These are phyloP conservation scores for Craterostigma plantagineum DNA, from an alignment of 257 asterid species.

Conservation along the genomic window DNA sequence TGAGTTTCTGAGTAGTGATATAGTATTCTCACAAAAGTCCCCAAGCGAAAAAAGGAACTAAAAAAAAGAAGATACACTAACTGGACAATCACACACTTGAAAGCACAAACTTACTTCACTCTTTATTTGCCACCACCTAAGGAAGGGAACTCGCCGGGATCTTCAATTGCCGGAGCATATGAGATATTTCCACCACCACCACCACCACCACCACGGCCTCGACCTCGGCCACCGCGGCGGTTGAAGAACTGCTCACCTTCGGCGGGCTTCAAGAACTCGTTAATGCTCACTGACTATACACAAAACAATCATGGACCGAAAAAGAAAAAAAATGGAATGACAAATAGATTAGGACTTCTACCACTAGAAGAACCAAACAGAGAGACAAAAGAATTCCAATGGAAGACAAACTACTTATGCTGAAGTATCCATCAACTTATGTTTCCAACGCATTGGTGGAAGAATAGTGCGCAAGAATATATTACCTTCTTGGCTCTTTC, in stretches of 20 bases:
- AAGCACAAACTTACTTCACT: not conserved
- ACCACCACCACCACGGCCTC: conserved; percentile 59
- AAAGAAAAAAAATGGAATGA: not conserved
- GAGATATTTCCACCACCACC: conserved; percentile 19
- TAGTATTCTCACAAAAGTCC: too few relatives aligned
- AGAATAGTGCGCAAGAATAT: not conserved
- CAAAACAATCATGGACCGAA: not conserved
- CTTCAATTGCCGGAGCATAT: conserved; percentile 65
- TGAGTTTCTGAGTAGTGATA: too few relatives aligned
- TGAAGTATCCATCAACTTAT: too few relatives aligned
- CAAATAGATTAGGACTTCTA: too few relatives aligned
- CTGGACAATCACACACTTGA: not conserved
- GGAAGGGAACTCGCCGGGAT: conserved; percentile 68
- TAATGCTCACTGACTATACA: conserved; percentile 66
- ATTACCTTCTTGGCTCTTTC: conserved; percentile 70
- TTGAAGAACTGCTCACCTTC: conserved; percentile 42
- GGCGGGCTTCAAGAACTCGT: conserved; percentile 81
- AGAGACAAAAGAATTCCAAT: not conserved
- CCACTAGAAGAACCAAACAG: too few relatives aligned
- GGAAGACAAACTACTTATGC: not conserved
- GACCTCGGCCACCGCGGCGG: conserved; percentile 56
- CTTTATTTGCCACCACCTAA: conserved; percentile 62
- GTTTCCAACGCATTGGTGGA: not conserved
- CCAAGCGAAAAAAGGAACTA: too few relatives aligned
- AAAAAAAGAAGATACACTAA: too few relatives aligned